Conservation (phyloP, 192 early-diverging fungal species). For the Dimargaris cristalligena region DNA sequence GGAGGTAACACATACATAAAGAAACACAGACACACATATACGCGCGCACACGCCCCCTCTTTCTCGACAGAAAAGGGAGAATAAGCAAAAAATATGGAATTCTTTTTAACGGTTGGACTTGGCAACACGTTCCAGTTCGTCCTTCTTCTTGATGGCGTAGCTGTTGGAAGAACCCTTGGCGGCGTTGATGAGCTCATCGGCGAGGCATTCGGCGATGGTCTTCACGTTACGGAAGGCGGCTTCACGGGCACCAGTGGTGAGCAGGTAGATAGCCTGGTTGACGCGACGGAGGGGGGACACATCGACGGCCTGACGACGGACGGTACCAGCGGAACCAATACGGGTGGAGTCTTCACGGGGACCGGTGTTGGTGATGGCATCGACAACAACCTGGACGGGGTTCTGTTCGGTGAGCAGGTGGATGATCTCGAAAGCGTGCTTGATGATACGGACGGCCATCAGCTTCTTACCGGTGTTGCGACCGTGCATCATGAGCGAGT, state of each 20-base stretch:
- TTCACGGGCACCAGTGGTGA: constrained; percentile 94
- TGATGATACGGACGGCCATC: constrained; percentile 95
- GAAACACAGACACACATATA: too few relatives aligned
- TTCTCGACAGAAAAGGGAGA: too few relatives aligned
- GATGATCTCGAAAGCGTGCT: constrained; percentile 99
- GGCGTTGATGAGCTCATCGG: constrained; percentile 99
- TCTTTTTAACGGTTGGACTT: constrained; percentile 33
- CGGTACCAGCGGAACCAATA: constrained; percentile 92
- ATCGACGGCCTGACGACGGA: constrained; percentile 99
- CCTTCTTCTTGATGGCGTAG: constrained; percentile 99
- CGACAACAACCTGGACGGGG: constrained; percentile 95
- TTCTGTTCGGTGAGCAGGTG: constrained; percentile 95
- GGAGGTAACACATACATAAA: too few relatives aligned
- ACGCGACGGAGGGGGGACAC: constrained; percentile 95
- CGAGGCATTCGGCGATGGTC: constrained; percentile 98
- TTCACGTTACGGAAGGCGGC: constrained; percentile 99
- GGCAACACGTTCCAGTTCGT: constrained; percentile 68
- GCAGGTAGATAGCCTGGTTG: constrained; percentile 85
- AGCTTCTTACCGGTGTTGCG: constrained; percentile 99
- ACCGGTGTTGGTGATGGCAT: constrained; percentile 98
- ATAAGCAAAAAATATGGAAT: too few relatives aligned
- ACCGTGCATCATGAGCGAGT: constrained; percentile 99
- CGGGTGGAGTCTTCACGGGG: constrained; percentile 98
- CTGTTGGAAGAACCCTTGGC: constrained; percentile 98
- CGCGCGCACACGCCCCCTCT: too few relatives aligned